Conservation (phyloP, 2,329 filamentous ascomycete genomes). For the Calonectria honghensis region DNA sequence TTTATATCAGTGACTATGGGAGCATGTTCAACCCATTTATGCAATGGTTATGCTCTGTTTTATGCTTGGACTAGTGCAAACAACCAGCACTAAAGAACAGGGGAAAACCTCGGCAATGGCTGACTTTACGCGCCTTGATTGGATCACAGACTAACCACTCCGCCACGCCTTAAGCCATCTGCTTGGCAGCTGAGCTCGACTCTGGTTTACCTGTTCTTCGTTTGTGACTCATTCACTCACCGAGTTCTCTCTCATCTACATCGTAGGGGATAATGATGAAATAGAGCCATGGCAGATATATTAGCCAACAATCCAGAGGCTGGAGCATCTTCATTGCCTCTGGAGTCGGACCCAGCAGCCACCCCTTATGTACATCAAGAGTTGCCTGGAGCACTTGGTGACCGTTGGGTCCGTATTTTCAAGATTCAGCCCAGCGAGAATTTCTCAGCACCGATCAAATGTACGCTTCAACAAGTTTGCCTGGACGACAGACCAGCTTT, state of each 20-base stretch:
- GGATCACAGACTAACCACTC: not conserved
- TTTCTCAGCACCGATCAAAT: not conserved
- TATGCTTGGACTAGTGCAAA: not conserved
- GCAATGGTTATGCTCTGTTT: not conserved
- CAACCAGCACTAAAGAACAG: not conserved
- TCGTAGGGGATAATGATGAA: no score
- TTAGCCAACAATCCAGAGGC: not conserved
- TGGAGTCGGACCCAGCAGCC: not conserved
- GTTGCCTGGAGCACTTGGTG: not conserved
- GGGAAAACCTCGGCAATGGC: not conserved
- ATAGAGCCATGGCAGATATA: not conserved
- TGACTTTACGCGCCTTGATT: not conserved
- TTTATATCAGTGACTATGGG: not conserved
- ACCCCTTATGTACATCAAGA: not conserved
- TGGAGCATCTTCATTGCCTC: not conserved
- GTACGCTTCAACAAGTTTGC: not conserved
- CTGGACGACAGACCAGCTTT: not conserved
- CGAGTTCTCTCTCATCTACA: not conserved
- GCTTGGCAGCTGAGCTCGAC: not conserved
- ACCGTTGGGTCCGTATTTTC: constrained; percentile 1
- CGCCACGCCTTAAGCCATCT: not conserved
- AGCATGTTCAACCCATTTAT: not conserved
- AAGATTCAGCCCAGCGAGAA: not conserved
- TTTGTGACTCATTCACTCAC: not conserved
- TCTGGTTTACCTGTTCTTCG: not conserved